Conservation (phyloP, 371 early-diverging fungal genomes). For the Mucor plumbeus region DNA sequence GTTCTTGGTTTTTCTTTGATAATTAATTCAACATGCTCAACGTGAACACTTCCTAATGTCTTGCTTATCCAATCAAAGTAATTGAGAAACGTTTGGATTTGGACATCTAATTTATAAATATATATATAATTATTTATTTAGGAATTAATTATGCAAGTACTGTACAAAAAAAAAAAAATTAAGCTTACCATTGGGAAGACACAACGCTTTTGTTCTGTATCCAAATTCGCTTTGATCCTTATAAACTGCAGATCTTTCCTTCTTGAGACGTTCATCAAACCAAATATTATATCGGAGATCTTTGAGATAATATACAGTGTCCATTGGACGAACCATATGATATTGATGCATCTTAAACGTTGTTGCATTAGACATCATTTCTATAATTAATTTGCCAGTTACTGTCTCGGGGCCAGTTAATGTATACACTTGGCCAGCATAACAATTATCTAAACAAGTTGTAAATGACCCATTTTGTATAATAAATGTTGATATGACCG, state of each 20-base stretch:
- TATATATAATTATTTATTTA: not conserved
- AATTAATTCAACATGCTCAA: slow-evolving; percentile 33
- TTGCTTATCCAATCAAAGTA: slow-evolving; percentile 51
- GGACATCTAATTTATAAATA: too few species aligned
- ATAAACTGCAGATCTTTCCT: slow-evolving; percentile 35
- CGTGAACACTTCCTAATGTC: slow-evolving; percentile 37
- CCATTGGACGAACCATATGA: slow-evolving; percentile 38
- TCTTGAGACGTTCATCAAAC: slow-evolving; percentile 51
- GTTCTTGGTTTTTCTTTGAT: slow-evolving; percentile 26
- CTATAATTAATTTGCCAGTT: slow-evolving; percentile 31
- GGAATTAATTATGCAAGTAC: not conserved
- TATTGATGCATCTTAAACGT: slow-evolving; percentile 28
- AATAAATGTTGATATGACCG: slow-evolving; percentile 28
- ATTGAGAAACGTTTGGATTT: slow-evolving; percentile 39
- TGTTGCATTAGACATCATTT: slow-evolving; percentile 33
- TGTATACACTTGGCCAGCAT: slow-evolving; percentile 45
- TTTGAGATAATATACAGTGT: slow-evolving; percentile 37
- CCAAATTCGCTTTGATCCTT: slow-evolving; percentile 27
- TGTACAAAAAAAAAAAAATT: not conserved
- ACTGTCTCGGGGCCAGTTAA: slow-evolving; percentile 43
- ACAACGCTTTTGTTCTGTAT: slow-evolving; percentile 25
- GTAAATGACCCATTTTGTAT: slow-evolving; percentile 8
- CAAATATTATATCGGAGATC: slow-evolving; percentile 40
- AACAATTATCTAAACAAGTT: slow-evolving; percentile 23
- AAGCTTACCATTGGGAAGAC: slow-evolving; percentile 36